Evolutionary conservation across 768 basidiomycete species (phyloP).

Genomic region (Tricholoma saponaceum): DNA sequence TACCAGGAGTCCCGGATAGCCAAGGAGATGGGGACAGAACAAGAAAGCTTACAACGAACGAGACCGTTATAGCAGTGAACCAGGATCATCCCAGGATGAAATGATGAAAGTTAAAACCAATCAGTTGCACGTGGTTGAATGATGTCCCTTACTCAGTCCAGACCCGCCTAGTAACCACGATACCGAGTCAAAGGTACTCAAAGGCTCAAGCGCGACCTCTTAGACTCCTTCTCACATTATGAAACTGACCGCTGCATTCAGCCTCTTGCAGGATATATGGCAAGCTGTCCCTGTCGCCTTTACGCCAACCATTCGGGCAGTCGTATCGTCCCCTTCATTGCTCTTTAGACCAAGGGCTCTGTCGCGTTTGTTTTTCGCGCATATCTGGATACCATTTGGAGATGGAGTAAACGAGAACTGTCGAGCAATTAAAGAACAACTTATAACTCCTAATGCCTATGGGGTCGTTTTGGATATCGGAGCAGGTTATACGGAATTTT

Average conservation of each 20-base stretch:
- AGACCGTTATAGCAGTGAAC: neutral
- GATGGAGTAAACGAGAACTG: conserved; percentile 40
- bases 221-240: conserved; percentile 27
- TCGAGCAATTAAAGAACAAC: conserved; percentile 34
- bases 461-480: conserved; percentile 58
- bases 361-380: conserved; percentile 53
- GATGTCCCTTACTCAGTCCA: too few species aligned
- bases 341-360: conserved; percentile 40
- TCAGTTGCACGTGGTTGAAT: neutral
- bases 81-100: too few species aligned
- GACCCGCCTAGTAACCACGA: too few species aligned
- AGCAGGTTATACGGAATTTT: conserved; percentile 6
- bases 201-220: too few species aligned
- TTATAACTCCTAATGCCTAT: conserved; percentile 51
- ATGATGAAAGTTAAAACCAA: neutral
- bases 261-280: conserved; percentile 39
- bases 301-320: conserved; percentile 40
- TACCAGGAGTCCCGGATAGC: neutral
- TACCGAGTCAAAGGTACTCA: too few species aligned
- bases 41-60: neutral
- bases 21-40: neutral
- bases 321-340: conserved; percentile 38
- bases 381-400: conserved; percentile 53
- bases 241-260: conserved; percentile 42
- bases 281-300: conserved; percentile 32